phyloP scores from a whole-genome alignment of 371 early-diverging fungal genomes.

The Cladochytrium tenue region DNA sequence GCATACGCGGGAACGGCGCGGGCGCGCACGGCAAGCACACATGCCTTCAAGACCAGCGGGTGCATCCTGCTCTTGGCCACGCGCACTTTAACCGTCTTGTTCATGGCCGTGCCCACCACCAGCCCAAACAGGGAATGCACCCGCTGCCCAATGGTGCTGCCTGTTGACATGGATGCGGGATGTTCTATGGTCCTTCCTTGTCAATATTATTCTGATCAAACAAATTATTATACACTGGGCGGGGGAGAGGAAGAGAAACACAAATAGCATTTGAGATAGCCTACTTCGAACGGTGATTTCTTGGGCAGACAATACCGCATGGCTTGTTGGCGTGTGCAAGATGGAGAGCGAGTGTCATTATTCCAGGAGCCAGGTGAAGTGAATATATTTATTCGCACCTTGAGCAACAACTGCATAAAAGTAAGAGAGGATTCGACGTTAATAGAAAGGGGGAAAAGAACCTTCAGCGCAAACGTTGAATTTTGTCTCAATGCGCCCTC shows the following conservation, averaged over 20 bases:
- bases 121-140: conserved; percentile 31
- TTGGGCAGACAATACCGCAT: conserved; percentile 57
- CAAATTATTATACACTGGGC: conserved; percentile 43
- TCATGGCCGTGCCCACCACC: conserved; percentile 86
- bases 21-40: neutral
- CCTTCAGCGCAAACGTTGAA: conserved; percentile 49
- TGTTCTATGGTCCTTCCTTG: neutral
- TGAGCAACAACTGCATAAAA: conserved; percentile 23
- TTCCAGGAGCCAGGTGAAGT: neutral
- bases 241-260: neutral
- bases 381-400: conserved; percentile 36
- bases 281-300: too few relatives aligned
- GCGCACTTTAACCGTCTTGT: conserved; percentile 87
- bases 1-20: neutral
- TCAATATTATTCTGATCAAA: conserved; percentile 63
- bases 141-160: neutral
- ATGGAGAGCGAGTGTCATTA: neutral
- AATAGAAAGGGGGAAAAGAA: neutral
- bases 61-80: conserved; percentile 76
- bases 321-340: conserved; percentile 30
- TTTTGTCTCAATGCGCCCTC: conserved; percentile 45
- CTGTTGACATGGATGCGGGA: neutral
- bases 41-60: conserved; percentile 84
- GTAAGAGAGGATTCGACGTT: neutral
- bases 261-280: too few relatives aligned